Percentiles rank a stretch among this genome's conserved stretches.
Evolutionary conservation across 805 yeast species (phyloP).

Genomic region (Pichia cabralensis): DNA sequence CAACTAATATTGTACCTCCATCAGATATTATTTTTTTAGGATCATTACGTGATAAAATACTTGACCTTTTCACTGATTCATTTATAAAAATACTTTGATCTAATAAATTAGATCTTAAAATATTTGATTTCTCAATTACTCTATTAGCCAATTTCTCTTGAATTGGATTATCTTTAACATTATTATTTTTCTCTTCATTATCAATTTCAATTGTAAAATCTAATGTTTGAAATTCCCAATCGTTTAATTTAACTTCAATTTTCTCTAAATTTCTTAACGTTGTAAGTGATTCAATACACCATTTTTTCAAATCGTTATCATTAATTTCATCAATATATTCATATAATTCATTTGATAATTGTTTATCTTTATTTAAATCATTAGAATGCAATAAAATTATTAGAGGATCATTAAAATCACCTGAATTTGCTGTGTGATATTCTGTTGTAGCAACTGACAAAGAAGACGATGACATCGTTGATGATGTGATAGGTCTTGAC

Average conservation of each 20-base stretch:
- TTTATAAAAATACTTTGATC: slow-evolving; percentile 36
- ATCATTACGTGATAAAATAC: slow-evolving; percentile 20
- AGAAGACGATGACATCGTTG: no score
- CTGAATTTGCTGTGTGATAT: background rate
- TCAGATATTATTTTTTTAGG: slow-evolving; percentile 43
- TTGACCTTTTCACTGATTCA: slow-evolving; percentile 25
- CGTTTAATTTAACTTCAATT: slow-evolving; percentile 34
- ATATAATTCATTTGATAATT: slow-evolving; percentile 31
- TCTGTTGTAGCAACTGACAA: no score
- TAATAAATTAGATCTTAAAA: slow-evolving; percentile 33
- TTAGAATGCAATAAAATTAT: slow-evolving; percentile 39
- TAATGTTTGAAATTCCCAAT: slow-evolving; percentile 47
- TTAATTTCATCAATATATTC: slow-evolving; percentile 34
- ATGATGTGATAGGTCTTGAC: no score
- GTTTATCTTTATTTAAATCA: slow-evolving; percentile 31
- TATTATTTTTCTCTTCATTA: slow-evolving; percentile 1
- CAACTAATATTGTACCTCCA: slow-evolving; percentile 40
- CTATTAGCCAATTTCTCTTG: slow-evolving; percentile 38
- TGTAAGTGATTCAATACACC: slow-evolving; percentile 38
- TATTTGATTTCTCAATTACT: slow-evolving; percentile 30
- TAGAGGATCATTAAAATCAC: slow-evolving; percentile 37
- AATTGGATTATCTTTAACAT: slow-evolving; percentile 13
- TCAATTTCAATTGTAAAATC: slow-evolving; percentile 27
- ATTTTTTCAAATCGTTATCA: slow-evolving; percentile 35
- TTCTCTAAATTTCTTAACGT: slow-evolving; percentile 42